phyloP scores from a whole-genome alignment of 208 protist genomes.

The Acanthamoeba triangularis region DNA sequence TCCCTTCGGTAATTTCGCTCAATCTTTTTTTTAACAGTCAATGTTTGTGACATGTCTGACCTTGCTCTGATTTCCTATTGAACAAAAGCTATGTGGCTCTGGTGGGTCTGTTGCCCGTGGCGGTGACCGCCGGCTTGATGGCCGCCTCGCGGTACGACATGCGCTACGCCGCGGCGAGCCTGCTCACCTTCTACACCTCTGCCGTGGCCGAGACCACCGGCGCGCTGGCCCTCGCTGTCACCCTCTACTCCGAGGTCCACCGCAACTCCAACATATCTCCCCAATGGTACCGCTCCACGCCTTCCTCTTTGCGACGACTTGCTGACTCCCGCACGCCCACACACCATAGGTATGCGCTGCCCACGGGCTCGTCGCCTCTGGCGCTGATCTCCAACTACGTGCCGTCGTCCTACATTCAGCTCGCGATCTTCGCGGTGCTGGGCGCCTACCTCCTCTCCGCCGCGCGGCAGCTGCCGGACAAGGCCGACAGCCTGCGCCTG shows the following conservation, averaged over 20 bases:
- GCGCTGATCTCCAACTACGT: slow-evolving; percentile 24
- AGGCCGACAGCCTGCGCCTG: neutral
- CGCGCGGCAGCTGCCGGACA: neutral
- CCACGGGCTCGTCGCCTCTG: slow-evolving; percentile 22
- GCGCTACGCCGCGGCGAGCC: slow-evolving; percentile 9
- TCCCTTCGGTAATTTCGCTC: neutral
- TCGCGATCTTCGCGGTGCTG: neutral
- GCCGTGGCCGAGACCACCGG: slow-evolving; percentile 17
- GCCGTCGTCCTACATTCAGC: slow-evolving; percentile 43
- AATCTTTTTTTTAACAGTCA: neutral
- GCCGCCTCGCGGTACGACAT: slow-evolving; percentile 13
- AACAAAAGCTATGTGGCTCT: neutral
- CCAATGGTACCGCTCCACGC: neutral
- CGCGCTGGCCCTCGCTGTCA: slow-evolving; percentile 18
- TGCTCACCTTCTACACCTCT: slow-evolving; percentile 29
- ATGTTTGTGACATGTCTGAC: neutral
- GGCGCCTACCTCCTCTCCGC: neutral
- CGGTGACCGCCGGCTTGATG: neutral
- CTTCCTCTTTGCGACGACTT: neutral
- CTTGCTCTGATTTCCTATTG: neutral
- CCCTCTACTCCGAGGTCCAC: slow-evolving; percentile 24
- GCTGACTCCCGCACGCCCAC: neutral
- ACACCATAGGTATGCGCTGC: slow-evolving; percentile 29
- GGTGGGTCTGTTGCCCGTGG: neutral
- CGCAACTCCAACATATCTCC: neutral